Base-by-base conservation (phyloP, 495 filamentous ascomycete species). In the Penicillium atrosanguineum region DNA sequence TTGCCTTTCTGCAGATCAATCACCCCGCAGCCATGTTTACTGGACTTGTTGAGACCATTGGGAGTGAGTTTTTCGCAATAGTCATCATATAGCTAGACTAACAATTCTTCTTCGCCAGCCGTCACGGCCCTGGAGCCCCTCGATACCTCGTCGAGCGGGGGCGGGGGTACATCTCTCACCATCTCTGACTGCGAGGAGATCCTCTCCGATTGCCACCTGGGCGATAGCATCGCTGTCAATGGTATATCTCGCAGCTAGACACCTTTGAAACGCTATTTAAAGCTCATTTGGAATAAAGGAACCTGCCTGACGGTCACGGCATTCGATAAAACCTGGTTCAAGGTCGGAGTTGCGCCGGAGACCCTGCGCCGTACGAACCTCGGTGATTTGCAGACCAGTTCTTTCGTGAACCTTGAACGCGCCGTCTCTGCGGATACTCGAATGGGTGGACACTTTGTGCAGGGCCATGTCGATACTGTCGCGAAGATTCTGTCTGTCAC, bases 331-430 rank as follows among this genome's bases (percentile, higher is more conserved):
- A 65, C 69, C 46, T 75, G 74, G 52, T 99, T 99, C 86, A 95
- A 87, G 55, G 91, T 97, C 57, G 93, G 94, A 69, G 85, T 96
- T 59, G 90, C 94, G 3, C 94, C 95, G 59, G 94, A 99, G 72
- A 97, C 95, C 8, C 87, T 99, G 23, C 92, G 94, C 16, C 86
- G 94, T 38, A 99, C 95, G 31, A 96, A 96, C 72, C 88, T 99
- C 12, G 91, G 91, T 46, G 78, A 77, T 19, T 75, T 96, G 15
- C 55, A 67, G 49, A 65, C 76, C 6, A 58, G 74, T 36, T 81
- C 78, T 6, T 70, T 67, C 26, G 92, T 97, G 46, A 97, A 98
- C 71, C 88, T 98, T 26, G 94, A 98, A 74, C 84, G 94, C 9
- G 93, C 94, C 4, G 91, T 97, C 46, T 86, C 84, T 3, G 89